phyloP scores from a whole-genome alignment of 208 protist species.

The Phytomonas francai region DNA sequence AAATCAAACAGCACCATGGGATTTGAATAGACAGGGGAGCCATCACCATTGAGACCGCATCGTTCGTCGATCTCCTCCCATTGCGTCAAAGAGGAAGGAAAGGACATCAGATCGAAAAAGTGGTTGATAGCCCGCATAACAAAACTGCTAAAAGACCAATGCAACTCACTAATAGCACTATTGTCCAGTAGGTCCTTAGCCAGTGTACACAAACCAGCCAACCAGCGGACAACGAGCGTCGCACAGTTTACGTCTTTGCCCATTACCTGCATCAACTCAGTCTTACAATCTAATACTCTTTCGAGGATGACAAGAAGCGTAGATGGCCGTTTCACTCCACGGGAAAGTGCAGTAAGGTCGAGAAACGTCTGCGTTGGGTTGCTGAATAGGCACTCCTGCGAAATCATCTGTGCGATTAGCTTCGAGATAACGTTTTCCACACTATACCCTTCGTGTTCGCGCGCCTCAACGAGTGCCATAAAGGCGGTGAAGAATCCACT shows the following conservation, averaged over 20 bases:
- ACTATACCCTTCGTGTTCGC: conserved; percentile 61
- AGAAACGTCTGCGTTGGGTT: conserved; percentile 28
- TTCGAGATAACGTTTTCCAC: conserved; percentile 32
- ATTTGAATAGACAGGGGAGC: conserved; percentile 6
- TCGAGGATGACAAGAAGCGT: conserved; percentile 49
- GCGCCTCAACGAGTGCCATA: conserved; percentile 61
- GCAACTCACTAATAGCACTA: conserved; percentile 23
- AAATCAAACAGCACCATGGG: conserved; percentile 21
- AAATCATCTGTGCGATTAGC: conserved; percentile 33
- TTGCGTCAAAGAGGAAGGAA: conserved; percentile 10
- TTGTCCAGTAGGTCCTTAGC: conserved; percentile 36
- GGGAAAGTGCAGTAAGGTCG: conserved; percentile 55
- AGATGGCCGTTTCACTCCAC: conserved; percentile 58
- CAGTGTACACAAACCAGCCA: conserved; percentile 34
- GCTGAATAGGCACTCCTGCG: conserved; percentile 17
- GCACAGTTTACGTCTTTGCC: conserved; percentile 15
- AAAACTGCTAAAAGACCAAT: conserved; percentile 51
- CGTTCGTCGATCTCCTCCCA: neutral
- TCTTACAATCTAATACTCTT: conserved; percentile 22
- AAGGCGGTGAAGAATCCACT: conserved; percentile 47
- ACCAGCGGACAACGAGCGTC: conserved; percentile 36
- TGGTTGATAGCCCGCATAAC: conserved; percentile 32
- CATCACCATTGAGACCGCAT: conserved; percentile 8
- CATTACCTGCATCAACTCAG: conserved; percentile 26
- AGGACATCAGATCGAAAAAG: conserved; percentile 29